These are phyloP conservation scores for Claviceps maximensis DNA, from an alignment of 2,329 filamentous ascomycete genomes.

Conservation along the genomic window DNA sequence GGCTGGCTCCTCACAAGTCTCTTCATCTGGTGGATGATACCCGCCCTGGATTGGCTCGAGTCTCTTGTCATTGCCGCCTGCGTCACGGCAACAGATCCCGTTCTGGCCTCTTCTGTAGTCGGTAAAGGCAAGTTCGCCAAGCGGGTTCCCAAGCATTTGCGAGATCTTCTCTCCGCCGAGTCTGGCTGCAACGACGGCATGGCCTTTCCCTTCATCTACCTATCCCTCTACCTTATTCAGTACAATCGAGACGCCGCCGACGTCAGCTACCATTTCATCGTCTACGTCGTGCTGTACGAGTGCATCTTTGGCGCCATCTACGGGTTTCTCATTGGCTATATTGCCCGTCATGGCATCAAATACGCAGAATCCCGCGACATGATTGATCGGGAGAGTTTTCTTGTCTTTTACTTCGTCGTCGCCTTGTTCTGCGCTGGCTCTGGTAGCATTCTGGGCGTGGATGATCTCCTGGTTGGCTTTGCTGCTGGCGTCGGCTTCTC, in stretches of 20 bases:
- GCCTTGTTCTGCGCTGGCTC: conserved; percentile 93
- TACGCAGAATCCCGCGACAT: conserved; percentile 70
- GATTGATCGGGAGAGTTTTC: conserved; percentile 91
- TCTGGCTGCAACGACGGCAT: conserved; percentile 99
- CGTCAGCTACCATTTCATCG: conserved; percentile 77
- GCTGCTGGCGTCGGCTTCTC: conserved; percentile 96
- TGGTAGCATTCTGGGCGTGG: conserved; percentile 78
- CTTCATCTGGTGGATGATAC: conserved; percentile 86
- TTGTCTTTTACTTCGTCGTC: conserved; percentile 97
- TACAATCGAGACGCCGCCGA: conserved; percentile 56
- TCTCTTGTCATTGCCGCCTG: conserved; percentile 79
- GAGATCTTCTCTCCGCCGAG: conserved; percentile 88
- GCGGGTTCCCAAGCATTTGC: conserved; percentile 90
- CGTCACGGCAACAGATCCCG: conserved; percentile 93
- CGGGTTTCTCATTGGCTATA: conserved; percentile 78
- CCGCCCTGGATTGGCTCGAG: conserved; percentile 74
- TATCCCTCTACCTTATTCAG: conserved; percentile 78
- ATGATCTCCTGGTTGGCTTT: conserved; percentile 90
- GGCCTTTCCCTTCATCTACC: conserved; percentile 96
- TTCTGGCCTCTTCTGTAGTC: conserved; percentile 92
- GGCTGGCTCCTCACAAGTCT: conserved; percentile 89
- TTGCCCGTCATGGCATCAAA: conserved; percentile 81
- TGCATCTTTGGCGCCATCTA: conserved; percentile 86
- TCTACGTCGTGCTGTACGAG: conserved; percentile 84
- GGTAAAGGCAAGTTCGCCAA: conserved; percentile 99